Evolutionary conservation across 1,284 basidiomycete species (phyloP), one percentile per base, ranked within the genome.

Genomic region (Bjerkandera adusta): DNA sequence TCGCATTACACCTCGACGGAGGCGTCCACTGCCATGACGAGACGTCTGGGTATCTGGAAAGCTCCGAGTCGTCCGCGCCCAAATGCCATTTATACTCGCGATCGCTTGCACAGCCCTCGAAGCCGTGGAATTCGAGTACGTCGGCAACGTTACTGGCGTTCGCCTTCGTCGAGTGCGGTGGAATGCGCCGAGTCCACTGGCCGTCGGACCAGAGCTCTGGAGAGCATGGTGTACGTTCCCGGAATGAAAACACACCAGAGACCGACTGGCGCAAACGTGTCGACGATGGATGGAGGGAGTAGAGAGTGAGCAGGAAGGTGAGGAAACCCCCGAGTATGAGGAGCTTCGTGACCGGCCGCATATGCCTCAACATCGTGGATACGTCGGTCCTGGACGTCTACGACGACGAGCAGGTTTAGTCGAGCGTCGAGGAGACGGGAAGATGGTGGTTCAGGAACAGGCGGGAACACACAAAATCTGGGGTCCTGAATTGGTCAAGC

Each of bases 11-110:
- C 3, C 49, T 48, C 11, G 61, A 56, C 36, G 47, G 43, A 7
- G 79, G 76, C 2, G 61, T 57, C 79, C 79, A 82, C 35, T 60
- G 59, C 55, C 72, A 81, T 1, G 70, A 70, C 34, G 68, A 66
- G 7, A 73, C 76, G 1, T 51, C 57, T 1, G 77, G 76, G 51
- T 77, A 79, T 42, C 76, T 63, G 41, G 69, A 64, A 62, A 66
- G 77, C 35, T 67, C 65, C 3, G 66, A 67, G 43, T 63, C 68
- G 56, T 79, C 75, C 5, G 70, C 60, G 4, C 68, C 76, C 16
- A 82, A 63, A 58, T 82, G 80, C 79, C 80, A 82, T 38, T 65
- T 60, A 46, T 71, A 73, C 57, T 83, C 80, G 43, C 79, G 66
- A 41, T 73, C 73, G 49, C 72, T 73, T n/a, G 80, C 79, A 51